These are phyloP conservation scores for Gyromitra esculenta DNA, from an alignment of 2,329 filamentous ascomycete genomes.

Conservation along the genomic window DNA sequence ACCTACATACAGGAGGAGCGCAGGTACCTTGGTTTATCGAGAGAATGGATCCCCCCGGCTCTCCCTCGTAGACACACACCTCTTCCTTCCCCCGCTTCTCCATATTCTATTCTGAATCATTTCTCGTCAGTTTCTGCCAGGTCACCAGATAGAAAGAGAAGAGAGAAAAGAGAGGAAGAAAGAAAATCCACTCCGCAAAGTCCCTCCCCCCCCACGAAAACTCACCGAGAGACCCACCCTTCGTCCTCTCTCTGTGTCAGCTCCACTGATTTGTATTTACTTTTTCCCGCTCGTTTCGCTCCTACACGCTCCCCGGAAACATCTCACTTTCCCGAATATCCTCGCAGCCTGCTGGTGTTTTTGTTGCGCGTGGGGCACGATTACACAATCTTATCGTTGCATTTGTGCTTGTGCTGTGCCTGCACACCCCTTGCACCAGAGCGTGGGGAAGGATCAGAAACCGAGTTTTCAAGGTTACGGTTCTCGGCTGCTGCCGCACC, in stretches of 20 bases:
- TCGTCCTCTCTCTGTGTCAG: constrained; percentile 10
- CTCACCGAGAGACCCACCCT: constrained; percentile 14
- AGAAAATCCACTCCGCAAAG: too few species aligned
- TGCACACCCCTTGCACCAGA: constrained; percentile 30
- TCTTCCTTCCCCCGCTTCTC: constrained; percentile 8
- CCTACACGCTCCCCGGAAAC: constrained; percentile 12
- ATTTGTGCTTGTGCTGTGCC: constrained; percentile 15
- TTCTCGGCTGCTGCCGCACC: constrained; percentile 14
- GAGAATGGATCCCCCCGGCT: constrained; percentile 5
- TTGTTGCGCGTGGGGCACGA: constrained; percentile 36
- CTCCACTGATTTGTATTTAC: constrained; percentile 23
- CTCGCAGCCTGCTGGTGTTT: constrained; percentile 5
- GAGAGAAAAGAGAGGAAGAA: too few species aligned
- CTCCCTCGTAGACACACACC: constrained; percentile 26
- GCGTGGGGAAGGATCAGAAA: constrained; percentile 15
- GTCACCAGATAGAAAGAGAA: not conserved
- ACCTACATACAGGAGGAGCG: not conserved
- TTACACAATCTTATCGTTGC: constrained; percentile 45
- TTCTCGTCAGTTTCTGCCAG: not conserved
- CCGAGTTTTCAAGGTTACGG: constrained; percentile 7
- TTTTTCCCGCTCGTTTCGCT: constrained; percentile 18
- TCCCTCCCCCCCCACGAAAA: constrained; percentile 12
- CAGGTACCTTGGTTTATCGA: not conserved
- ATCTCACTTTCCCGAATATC: constrained; percentile 30
- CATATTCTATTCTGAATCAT: not conserved